phyloP scores from a whole-genome alignment of 2,329 filamentous ascomycete genomes.

The Botrytis fragariae region DNA sequence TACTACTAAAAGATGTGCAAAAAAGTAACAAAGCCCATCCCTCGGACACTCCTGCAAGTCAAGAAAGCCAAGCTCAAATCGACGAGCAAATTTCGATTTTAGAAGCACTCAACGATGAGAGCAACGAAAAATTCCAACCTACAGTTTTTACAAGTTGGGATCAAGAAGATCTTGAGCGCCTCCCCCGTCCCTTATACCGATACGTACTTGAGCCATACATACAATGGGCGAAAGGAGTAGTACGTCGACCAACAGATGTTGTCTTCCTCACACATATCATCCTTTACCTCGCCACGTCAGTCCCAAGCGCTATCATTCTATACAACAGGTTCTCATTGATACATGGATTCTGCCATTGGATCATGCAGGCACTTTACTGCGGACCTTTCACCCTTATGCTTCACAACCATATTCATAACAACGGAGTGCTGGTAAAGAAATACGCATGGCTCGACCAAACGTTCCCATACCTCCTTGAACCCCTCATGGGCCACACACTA shows the following conservation, averaged over 20 bases:
- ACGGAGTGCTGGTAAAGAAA: slow-evolving; percentile 60
- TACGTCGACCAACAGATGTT: slow-evolving; percentile 54
- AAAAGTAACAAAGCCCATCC: neutral
- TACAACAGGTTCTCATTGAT: slow-evolving; percentile 64
- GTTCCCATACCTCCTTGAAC: slow-evolving; percentile 73
- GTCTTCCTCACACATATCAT: slow-evolving; percentile 76
- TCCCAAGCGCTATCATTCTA: slow-evolving; percentile 66
- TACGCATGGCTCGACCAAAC: slow-evolving; percentile 56
- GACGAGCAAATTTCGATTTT: slow-evolving; percentile 16
- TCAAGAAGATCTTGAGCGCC: slow-evolving; percentile 24
- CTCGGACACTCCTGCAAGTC: neutral
- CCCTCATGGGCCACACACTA: slow-evolving; percentile 80
- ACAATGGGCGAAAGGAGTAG: slow-evolving; percentile 28
- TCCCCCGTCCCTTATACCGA: slow-evolving; percentile 22
- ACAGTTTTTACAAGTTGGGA: slow-evolving; percentile 31
- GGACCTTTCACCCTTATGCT: slow-evolving; percentile 78
- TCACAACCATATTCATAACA: slow-evolving; percentile 80
- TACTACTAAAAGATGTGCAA: slow-evolving; percentile 13
- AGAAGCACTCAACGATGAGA: slow-evolving; percentile 21
- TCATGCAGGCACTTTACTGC: slow-evolving; percentile 66
- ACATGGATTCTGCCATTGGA: slow-evolving; percentile 64
- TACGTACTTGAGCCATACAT: slow-evolving; percentile 26
- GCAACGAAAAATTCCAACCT: slow-evolving; percentile 27
- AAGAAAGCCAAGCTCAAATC: slow-evolving; percentile 12
- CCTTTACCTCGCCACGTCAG: slow-evolving; percentile 65